Evolutionary conservation across 73 alveolate species (phyloP).

Genomic region (Tetrahymena borealis): DNA sequence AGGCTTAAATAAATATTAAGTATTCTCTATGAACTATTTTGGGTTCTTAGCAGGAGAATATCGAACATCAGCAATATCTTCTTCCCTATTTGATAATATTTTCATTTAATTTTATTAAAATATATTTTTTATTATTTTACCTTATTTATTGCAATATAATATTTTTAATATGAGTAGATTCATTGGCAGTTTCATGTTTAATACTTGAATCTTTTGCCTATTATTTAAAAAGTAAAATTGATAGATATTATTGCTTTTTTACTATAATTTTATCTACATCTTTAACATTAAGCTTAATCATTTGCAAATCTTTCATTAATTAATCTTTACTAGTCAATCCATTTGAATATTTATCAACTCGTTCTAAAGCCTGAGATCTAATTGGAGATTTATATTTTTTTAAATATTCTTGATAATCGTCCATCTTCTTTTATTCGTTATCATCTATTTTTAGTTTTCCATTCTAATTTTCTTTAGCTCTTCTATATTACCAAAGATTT

Average conservation of each 20-base stretch:
- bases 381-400: not conserved
- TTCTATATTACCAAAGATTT: not conserved
- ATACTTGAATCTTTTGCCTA: not conserved
- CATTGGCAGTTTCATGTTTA: not conserved
- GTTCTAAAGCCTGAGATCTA: not conserved
- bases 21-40: not conserved
- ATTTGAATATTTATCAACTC: not conserved
- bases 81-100: not conserved
- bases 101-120: not conserved
- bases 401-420: not conserved
- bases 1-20: not conserved
- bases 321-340: not conserved
- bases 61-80: not conserved
- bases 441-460: not conserved
- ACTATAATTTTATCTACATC: not conserved
- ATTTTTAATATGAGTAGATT: not conserved
- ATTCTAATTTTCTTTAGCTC: not conserved
- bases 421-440: not conserved
- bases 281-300: not conserved
- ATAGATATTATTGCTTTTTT: not conserved
- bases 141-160: not conserved
- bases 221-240: not conserved
- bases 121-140: not conserved
- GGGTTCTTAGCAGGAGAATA: not conserved
- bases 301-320: not conserved